Evolutionary conservation across 257 asterid species (phyloP).

Genomic region (Osmanthus fragrans): DNA sequence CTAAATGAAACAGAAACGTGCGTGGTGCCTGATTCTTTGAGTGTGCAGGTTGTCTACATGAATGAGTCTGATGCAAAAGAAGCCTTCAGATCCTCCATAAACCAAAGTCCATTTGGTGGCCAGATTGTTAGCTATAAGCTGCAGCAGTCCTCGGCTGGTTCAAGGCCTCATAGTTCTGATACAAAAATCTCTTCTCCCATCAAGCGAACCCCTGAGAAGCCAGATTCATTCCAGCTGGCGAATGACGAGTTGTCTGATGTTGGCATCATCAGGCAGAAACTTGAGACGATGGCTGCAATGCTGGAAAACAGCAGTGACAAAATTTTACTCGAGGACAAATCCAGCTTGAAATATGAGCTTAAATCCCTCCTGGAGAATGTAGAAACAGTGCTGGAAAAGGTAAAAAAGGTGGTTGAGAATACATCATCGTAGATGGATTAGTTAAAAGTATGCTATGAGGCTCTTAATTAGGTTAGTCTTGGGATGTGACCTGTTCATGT

Average conservation of each 20-base stretch:
- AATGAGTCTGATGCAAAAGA: slow-evolving; percentile 48
- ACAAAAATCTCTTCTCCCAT: slow-evolving; percentile 19
- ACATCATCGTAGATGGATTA: slow-evolving; percentile 11
- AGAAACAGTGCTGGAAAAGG: not conserved
- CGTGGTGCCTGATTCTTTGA: slow-evolving; percentile 34
- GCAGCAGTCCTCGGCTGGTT: slow-evolving; percentile 29
- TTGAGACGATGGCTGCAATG: slow-evolving; percentile 30
- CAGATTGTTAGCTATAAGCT: slow-evolving; percentile 36
- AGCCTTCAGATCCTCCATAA: slow-evolving; percentile 49
- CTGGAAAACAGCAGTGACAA: slow-evolving; percentile 32
- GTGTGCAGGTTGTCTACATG: slow-evolving; percentile 36
- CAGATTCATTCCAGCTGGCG: slow-evolving; percentile 14
- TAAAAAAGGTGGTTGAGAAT: slow-evolving; percentile 23
- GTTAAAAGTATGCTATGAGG: not conserved
- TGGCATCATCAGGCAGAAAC: slow-evolving; percentile 24
- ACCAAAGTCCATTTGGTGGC: slow-evolving; percentile 43
- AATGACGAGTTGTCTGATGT: slow-evolving; percentile 34
- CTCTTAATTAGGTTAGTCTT: not conserved
- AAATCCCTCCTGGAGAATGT: slow-evolving; percentile 40
- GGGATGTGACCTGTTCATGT: not conserved
- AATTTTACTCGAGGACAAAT: slow-evolving; percentile 30
- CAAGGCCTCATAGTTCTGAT: slow-evolving; percentile 24
- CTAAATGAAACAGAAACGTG: slow-evolving; percentile 46
- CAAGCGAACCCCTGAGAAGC: slow-evolving; percentile 21
- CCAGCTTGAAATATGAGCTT: slow-evolving; percentile 37